Evolutionary conservation across 169 alveolate species (phyloP).

Genomic region (Plasmodium gaboni): DNA sequence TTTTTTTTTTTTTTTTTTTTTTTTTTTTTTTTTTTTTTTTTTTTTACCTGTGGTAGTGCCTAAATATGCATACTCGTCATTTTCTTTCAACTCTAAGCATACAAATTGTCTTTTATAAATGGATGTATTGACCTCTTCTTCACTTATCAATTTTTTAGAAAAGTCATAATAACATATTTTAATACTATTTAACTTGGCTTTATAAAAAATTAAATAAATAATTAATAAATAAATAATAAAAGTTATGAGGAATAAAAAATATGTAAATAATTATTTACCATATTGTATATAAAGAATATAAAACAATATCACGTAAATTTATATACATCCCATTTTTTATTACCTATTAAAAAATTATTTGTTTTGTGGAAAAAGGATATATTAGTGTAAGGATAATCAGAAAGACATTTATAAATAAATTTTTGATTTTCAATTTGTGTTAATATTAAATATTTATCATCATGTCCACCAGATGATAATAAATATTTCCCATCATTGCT

Average conservation of each 20-base stretch:
- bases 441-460: conserved; percentile 52
- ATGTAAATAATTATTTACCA: background rate
- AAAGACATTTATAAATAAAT: conserved; percentile 56
- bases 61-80: conserved; percentile 64
- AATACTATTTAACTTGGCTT: conserved; percentile 66
- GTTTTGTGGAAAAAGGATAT: conserved; percentile 65
- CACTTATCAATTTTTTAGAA: conserved; percentile 55
- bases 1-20: background rate
- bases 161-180: conserved; percentile 66
- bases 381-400: conserved; percentile 67
- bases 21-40: background rate
- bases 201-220: too few species aligned
- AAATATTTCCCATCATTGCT: conserved; percentile 70
- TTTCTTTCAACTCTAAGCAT: conserved; percentile 58
- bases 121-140: conserved; percentile 67
- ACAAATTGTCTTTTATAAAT: conserved; percentile 67
- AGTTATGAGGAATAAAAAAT: too few species aligned
- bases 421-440: conserved; percentile 62
- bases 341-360: conserved; percentile 67
- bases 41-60: conserved; percentile 68
- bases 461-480: conserved; percentile 74
- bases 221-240: background rate
- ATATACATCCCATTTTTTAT: background rate
- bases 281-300: background rate
- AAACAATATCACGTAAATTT: too few species aligned